Evolutionary conservation across 73 alveolate genomes (phyloP).

Genomic region (Tetrahymena borealis): DNA sequence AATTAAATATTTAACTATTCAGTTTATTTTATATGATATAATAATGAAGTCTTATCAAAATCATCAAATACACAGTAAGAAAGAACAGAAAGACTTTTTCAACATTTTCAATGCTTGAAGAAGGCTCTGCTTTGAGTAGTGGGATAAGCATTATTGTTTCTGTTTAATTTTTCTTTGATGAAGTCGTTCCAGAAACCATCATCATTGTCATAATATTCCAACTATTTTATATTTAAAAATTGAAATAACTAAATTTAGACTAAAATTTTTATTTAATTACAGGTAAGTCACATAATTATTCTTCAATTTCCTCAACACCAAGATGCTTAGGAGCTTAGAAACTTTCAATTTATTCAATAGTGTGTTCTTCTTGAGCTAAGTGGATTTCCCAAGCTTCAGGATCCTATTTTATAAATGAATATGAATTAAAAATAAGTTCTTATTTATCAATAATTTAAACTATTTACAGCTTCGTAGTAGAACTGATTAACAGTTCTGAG

Average conservation of each 20-base stretch:
- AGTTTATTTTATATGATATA: too few relatives aligned
- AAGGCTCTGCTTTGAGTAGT: not conserved
- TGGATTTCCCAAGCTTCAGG: not conserved
- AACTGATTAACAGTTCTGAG: not conserved
- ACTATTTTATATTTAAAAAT: not conserved
- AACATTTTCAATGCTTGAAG: conserved; percentile 1
- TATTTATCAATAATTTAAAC: not conserved
- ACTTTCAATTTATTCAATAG: not conserved
- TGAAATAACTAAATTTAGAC: not conserved
- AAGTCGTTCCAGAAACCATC: not conserved
- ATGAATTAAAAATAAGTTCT: not conserved
- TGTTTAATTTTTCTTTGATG: not conserved
- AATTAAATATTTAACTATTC: too few relatives aligned
- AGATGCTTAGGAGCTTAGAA: not conserved
- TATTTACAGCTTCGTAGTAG: not conserved
- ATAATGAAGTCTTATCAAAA: too few relatives aligned
- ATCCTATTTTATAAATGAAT: not conserved
- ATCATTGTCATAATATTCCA: not conserved
- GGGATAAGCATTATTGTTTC: not conserved
- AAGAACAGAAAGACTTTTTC: too few relatives aligned
- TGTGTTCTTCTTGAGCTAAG: not conserved
- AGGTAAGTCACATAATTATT: not conserved
- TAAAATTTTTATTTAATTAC: not conserved
- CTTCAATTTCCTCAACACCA: not conserved
- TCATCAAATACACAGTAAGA: too few relatives aligned